Base-by-base conservation (phyloP, 2,329 filamentous ascomycete species). In the Huntiella moniliformis region DNA sequence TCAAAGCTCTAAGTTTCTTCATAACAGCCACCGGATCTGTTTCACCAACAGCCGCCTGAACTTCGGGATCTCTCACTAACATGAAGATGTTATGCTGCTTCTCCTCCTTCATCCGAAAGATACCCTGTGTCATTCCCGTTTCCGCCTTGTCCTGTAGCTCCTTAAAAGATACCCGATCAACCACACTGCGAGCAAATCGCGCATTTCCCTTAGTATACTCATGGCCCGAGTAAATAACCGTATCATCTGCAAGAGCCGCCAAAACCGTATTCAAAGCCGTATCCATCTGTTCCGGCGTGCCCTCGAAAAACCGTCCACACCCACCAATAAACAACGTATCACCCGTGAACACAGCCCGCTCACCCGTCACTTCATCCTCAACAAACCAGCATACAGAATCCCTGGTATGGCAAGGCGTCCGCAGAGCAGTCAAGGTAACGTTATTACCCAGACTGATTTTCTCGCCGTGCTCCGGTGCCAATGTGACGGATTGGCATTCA, bases 11-110 rank as follows among this genome's bases (percentile, higher is more conserved):
- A 56, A 96, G 65, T 55, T 79, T 79, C 31, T 71, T 72, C 82
- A 98, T 94, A 12, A 95, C 86, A 42, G 82, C 76, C 2, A 88
- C 68, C 0, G 86, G 79, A 36, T 87, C 74, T 0, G 74, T 84
- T 64, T 85, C 77, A 37, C 85, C 85, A 0, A 85, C 91, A 8
- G 73, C 79, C 63, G 85, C 82, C 57, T 92, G 84, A 45, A 98
- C 79, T 51, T 73, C 74, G 0, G 85, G 82, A 55, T 95, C 82
- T 54, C 80, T 68, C 33, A 92, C 71, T 53, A 82, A 74, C 91
- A 98, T 96, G 57, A 98, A 98, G 1, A 94, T 84, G 56, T 98
- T 98, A 61, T 96, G 86, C 64, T 82, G 66, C 82, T 96, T 96
- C 64, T 98, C 91, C 57, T 98, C 86, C 0, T 81, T 87, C 61